Evolutionary conservation across 2,329 filamentous ascomycete genomes (phyloP).

Genomic region (Helicocarpus griseus): DNA sequence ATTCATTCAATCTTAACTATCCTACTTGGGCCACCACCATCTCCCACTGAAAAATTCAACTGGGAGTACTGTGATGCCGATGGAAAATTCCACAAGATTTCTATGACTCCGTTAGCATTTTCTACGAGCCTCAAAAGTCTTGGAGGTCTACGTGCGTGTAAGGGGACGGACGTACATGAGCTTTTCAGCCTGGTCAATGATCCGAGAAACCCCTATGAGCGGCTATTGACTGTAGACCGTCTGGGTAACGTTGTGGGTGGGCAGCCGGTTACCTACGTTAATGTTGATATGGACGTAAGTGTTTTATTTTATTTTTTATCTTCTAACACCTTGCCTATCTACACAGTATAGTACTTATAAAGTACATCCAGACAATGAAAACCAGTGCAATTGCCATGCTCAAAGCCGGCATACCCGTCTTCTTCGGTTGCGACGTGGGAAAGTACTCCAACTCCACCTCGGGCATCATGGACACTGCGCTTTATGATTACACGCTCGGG

Average conservation of each 20-base stretch:
- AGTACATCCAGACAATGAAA: constrained; percentile 50
- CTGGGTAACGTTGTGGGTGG: constrained; percentile 77
- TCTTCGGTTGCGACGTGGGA: constrained; percentile 83
- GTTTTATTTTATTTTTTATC: not conserved
- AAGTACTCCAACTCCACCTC: constrained; percentile 60
- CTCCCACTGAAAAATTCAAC: constrained; percentile 57
- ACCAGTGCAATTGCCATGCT: constrained; percentile 66
- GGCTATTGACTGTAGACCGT: constrained; percentile 63
- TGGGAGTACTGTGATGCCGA: constrained; percentile 71
- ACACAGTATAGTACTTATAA: not conserved
- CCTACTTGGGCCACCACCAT: constrained; percentile 69
- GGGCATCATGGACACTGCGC: constrained; percentile 70
- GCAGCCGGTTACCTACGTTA: constrained; percentile 67
- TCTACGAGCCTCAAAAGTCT: constrained; percentile 56
- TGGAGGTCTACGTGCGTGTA: constrained; percentile 48
- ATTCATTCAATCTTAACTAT: constrained; percentile 74
- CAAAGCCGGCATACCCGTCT: constrained; percentile 66
- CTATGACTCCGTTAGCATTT: constrained; percentile 60
- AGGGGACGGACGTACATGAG: constrained; percentile 50
- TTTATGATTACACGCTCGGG: constrained; percentile 74
- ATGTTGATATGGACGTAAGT: constrained; percentile 56
- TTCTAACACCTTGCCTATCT: not conserved
- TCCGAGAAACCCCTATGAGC: constrained; percentile 64
- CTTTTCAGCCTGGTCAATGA: constrained; percentile 81
- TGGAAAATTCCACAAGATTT: constrained; percentile 53